Evolutionary conservation across 1,139 yeast genomes (phyloP), one percentile per base, ranked within the genome.

Genomic region (Suhomyces bolitotheri): DNA sequence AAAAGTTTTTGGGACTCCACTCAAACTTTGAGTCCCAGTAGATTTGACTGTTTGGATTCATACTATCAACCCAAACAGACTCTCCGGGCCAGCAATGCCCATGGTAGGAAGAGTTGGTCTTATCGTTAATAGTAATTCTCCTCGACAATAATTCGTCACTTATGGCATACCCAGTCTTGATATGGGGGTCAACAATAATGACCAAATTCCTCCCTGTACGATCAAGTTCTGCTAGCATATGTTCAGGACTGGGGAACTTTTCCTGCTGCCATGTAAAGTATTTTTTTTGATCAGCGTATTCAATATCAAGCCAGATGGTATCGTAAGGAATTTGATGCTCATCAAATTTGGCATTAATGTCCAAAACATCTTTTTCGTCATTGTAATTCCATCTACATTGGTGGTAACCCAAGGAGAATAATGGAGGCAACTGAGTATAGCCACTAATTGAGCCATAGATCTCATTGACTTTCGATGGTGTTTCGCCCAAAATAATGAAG

Each of bases 1-100:
- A 58, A 22, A 45, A 35, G 37, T 63, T 56, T 8, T 50, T 43
- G 3, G 37, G 27, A 4, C 56, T 44, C 39, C 51, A 47, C 23
- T 40, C 45, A 42, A 60, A 66, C 16, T 56, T 54, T 12, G 44
- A 25, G 41, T 60, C 64, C 97, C 97, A 92, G 45, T 72, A 73
- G 6, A 54, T 53, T 37, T 68, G 76, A 1, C 87, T 75, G 2
- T 64, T 55, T 1, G 94, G 89, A 50, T 82, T 77, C 42, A 88
- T 62, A 0, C 96, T 73, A 50, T 92, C 98, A 32, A 92, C 76
- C 97, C 98, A 92, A 3, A 88, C 72, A 0, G 96, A 84, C 49
- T 86, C 90, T 0, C 98, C 99, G 1, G 98, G 97, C 99, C 99
- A 92, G 61, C 98, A 92, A 58, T 89, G 94, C 2, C 97, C 98